Base-by-base conservation (phyloP, 1,284 basidiomycete species). In the Malassezia vespertilionis region DNA sequence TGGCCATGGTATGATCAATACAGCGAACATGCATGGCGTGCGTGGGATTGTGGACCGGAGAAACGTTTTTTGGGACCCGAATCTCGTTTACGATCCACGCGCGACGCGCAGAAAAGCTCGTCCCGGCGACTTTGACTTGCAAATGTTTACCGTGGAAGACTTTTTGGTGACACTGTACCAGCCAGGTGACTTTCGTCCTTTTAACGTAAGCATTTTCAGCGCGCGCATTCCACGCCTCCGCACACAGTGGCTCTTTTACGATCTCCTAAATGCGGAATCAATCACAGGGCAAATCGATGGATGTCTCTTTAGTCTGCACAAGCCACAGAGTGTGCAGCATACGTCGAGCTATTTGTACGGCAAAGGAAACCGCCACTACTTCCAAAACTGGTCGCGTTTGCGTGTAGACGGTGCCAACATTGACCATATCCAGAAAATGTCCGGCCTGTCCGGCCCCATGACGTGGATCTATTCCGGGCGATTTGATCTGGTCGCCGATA, bases 221-320 rank as follows among this genome's bases (percentile, higher is more conserved):
- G 91, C 90, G n/a, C 82, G 85, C 57, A 79, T 96, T 31, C 78
- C 79, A 11, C 79, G 78, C 14, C 81, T 97, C 58, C 77, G 91
- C 49, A 93, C 91, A 69, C 83, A 86, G 62, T 97, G 89, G 89
- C 65, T 95, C 27, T 95, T 95, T 72, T 91, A 90, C 69, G 90
- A 95, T 70, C 50, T 74, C 4, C 63, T 73, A 28, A 81, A 80
- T 35, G 91, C 91, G 0, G 89, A 96, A 60, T 85, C 83, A 47
- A 86, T 96, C 46, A 91, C 93, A 4, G 91, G 91, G 1, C 93
- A 99, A 69, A 86, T 91, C 57, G 91, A 99, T 69, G 95, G 95
- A 62, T 99, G 93, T 64, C 70, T 99, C 12, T 95, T 96, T 75
- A 95, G 89, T 64, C 71, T 99, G 54, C 91, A 97, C 71, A 86